A percentile compares a stretch with the other conserved stretches of the same genome.
These are phyloP conservation scores for Sporobolomyces roseus DNA, from an alignment of 768 basidiomycete species.

Conservation along the genomic window DNA sequence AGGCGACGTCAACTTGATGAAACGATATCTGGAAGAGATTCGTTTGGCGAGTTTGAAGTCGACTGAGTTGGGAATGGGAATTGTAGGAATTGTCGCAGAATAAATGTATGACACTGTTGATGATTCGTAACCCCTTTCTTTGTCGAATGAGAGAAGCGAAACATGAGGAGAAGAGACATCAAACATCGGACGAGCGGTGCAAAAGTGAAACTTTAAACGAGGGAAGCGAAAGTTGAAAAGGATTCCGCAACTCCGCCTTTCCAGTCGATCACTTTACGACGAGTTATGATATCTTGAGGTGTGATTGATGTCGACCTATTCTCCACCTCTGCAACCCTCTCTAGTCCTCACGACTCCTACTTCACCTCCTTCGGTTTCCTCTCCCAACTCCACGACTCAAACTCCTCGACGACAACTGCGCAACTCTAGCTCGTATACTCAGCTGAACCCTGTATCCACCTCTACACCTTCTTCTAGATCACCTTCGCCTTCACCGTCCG, in stretches of 20 bases:
- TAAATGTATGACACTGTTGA: not conserved
- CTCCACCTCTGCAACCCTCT: not conserved
- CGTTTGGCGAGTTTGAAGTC: slow-evolving; percentile 63
- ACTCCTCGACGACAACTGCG: not conserved
- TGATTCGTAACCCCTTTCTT: too few relatives aligned
- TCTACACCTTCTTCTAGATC: not conserved
- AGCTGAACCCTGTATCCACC: not conserved
- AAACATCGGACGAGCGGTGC: too few relatives aligned
- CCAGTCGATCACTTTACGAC: too few relatives aligned
- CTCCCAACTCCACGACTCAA: not conserved
- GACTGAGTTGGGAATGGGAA: slow-evolving; percentile 3
- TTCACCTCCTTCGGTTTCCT: not conserved
- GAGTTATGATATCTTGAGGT: not conserved
- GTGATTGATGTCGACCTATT: not conserved
- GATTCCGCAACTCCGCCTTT: too few relatives aligned
- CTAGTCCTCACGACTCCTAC: not conserved
- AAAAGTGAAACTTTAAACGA: too few relatives aligned
- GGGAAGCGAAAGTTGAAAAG: too few relatives aligned
- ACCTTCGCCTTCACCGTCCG: not conserved
- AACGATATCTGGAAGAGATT: slow-evolving; percentile 70
- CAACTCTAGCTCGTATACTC: not conserved
- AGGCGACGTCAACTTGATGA: slow-evolving; percentile 58
- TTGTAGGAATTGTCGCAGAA: not conserved
- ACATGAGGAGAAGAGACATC: too few relatives aligned
- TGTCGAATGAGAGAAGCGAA: too few relatives aligned